Base-by-base conservation (phyloP, 1,139 yeast genomes). In the Taiozyma sp. region DNA sequence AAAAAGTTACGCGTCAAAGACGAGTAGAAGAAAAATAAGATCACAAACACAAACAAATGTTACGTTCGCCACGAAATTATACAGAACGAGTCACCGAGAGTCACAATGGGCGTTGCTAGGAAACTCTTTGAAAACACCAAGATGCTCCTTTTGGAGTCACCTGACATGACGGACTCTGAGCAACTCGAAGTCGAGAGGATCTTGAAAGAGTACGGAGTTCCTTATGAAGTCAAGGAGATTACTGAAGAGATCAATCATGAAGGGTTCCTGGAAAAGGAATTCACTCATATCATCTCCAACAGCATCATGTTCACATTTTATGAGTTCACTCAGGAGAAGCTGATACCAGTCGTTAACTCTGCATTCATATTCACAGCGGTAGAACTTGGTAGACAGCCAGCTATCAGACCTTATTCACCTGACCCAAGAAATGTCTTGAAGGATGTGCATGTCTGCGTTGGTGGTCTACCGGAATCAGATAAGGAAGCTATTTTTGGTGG, bases 281-380 rank as follows among this genome's bases (percentile, higher is more conserved):
- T 66, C 57, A 76, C 83, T 19, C 87, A 84, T 55, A 77, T 88
- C 12, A 74, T 88, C 8, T 70, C 89, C n/a, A 71, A 73, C 36
- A 69, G 78, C 6, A 65, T 73, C 4, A 74, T 79, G 30, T 87
- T 86, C 57, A 76, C 79, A 8, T 83, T 83, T 43, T 85, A 83
- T 60, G 65, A 65, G 6, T 65, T 70, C 16, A 78, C 86, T 2
- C 73, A 72, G 45, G 74, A 74, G 22, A 69, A 78, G 36, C 73
- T 87, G 80, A 75, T 88, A 16, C 93, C 96, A 0, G 80, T 88
- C 1, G 86, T 89, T 2, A 77, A 80, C 0, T 75, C 84, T 0
- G 69, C 72, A 2, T 91, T 96, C 93, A 73, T 88, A 1, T 60
- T 67, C 41, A 81, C 78, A 43, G 79, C 86, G 10, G 64, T 79